Evolutionary conservation across 2,329 filamentous ascomycete species (phyloP).

Genomic region (Cordyceps sp.): DNA sequence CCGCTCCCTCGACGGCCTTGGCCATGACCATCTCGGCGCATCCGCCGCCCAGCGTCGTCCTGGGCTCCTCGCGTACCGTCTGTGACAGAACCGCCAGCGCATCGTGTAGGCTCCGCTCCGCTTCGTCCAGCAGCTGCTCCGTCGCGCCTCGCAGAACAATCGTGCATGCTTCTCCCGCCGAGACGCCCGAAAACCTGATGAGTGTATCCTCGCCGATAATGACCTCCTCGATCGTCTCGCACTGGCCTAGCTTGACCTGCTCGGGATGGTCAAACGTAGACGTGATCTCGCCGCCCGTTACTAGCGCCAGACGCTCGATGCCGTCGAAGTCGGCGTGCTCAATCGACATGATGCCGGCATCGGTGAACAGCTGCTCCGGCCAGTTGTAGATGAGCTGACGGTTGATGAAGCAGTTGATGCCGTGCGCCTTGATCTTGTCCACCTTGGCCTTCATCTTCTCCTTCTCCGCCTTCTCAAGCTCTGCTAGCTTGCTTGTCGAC

Average conservation of each 20-base stretch:
- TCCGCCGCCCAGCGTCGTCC: constrained; percentile 85
- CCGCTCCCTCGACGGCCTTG: constrained; percentile 87
- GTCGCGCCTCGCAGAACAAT: constrained; percentile 93
- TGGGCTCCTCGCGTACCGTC: constrained; percentile 85
- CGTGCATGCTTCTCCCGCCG: constrained; percentile 86
- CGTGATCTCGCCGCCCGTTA: constrained; percentile 93
- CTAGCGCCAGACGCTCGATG: constrained; percentile 83
- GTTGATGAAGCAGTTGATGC: constrained; percentile 99
- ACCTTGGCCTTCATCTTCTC: constrained; percentile 99
- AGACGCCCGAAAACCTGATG: constrained; percentile 94
- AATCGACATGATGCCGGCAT: constrained; percentile 95
- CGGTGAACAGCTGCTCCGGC: constrained; percentile 96
- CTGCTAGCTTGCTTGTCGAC: constrained; percentile 91
- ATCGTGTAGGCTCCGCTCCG: constrained; percentile 90
- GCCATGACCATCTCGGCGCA: constrained; percentile 99
- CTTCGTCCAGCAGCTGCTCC: constrained; percentile 91
- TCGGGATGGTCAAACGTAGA: constrained; percentile 98
- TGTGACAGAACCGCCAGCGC: constrained; percentile 91
- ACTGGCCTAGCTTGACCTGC: constrained; percentile 87
- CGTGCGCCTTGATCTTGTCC: constrained; percentile 94
- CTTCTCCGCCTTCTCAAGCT: constrained; percentile 92
- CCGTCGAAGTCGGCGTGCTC: constrained; percentile 99
- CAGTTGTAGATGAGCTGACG: constrained; percentile 99
- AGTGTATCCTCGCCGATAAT: constrained; percentile 97
- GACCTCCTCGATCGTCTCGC: constrained; percentile 91